Conservation (phyloP, 2,329 filamentous ascomycete species). For the Colletotrichum sp. region DNA sequence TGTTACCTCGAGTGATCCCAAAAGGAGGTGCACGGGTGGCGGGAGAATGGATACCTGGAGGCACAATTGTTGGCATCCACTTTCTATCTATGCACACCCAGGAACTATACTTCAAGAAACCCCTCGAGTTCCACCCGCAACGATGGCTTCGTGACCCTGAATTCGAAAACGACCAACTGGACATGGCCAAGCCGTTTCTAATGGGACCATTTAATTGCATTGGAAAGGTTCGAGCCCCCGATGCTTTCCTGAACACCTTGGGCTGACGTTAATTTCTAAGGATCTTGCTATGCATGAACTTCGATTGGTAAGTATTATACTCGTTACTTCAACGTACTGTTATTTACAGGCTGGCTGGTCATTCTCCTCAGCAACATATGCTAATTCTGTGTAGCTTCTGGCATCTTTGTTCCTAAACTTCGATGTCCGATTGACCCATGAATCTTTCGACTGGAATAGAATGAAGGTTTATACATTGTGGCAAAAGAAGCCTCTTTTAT, state of each 20-base stretch:
- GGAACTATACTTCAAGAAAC: neutral
- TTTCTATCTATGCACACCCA: neutral
- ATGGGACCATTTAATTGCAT: slow-evolving; percentile 51
- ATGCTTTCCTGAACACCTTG: no score
- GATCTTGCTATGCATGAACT: neutral
- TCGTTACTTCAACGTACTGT: neutral
- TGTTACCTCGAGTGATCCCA: neutral
- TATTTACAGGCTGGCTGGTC: no score
- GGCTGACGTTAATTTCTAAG: neutral
- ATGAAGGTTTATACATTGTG: neutral
- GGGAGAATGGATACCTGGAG: neutral
- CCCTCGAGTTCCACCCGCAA: slow-evolving; percentile 54
- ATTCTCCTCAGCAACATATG: no score
- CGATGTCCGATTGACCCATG: neutral
- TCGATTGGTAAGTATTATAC: neutral
- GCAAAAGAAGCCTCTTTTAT: neutral
- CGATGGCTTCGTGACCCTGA: neutral
- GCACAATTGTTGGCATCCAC: neutral
- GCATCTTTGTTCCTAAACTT: neutral
- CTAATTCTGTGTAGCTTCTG: neutral
- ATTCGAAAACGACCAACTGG: neutral
- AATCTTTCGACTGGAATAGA: neutral
- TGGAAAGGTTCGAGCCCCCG: slow-evolving; percentile 30
- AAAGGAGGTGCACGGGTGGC: neutral
- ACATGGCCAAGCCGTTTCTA: neutral